Percentiles rank a stretch among this genome's conserved stretches.
phyloP scores from a whole-genome alignment of 2,329 filamentous ascomycete species.

The Fusarium redolens region DNA sequence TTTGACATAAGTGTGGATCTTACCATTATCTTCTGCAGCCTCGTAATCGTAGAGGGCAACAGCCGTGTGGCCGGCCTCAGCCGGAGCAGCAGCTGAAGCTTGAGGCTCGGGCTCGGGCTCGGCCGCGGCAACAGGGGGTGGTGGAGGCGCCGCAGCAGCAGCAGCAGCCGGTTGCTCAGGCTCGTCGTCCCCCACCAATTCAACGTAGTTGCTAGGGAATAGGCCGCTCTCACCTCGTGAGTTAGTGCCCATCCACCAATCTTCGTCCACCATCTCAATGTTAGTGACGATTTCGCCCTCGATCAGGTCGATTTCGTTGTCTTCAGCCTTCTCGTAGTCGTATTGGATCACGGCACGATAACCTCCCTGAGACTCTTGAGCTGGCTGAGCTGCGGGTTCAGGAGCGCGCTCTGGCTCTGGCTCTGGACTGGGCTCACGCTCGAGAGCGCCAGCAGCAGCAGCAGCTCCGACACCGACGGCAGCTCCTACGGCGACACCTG shows the following conservation, averaged over 20 bases:
- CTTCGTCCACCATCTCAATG: constrained; percentile 97
- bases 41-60: constrained; percentile 96
- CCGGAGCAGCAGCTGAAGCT: constrained; percentile 51
- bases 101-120: constrained; percentile 52
- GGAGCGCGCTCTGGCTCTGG: constrained; percentile 24
- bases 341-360: constrained; percentile 85
- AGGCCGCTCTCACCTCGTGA: constrained; percentile 83
- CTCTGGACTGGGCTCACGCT: constrained; percentile 38
- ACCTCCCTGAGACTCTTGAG: constrained; percentile 60
- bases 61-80: constrained; percentile 71
- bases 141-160: constrained; percentile 44
- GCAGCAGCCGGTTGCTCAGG: constrained; percentile 49
- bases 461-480: constrained; percentile 35
- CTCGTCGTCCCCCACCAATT: constrained; percentile 78
- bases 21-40: constrained; percentile 92
- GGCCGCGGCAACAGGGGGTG: constrained; percentile 48
- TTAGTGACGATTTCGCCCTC: constrained; percentile 91
- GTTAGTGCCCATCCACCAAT: constrained; percentile 99
- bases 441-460: constrained; percentile 40
- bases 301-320: constrained; percentile 91
- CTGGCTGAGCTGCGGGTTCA: constrained; percentile 18
- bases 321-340: constrained; percentile 97
- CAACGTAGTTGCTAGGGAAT: constrained; percentile 98
- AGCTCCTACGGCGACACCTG: constrained; percentile 45
- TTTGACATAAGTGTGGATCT: constrained; percentile 38